Evolutionary conservation across 176 grass and related monocot genomes (phyloP).

Genomic region (Themeda triandra): DNA sequence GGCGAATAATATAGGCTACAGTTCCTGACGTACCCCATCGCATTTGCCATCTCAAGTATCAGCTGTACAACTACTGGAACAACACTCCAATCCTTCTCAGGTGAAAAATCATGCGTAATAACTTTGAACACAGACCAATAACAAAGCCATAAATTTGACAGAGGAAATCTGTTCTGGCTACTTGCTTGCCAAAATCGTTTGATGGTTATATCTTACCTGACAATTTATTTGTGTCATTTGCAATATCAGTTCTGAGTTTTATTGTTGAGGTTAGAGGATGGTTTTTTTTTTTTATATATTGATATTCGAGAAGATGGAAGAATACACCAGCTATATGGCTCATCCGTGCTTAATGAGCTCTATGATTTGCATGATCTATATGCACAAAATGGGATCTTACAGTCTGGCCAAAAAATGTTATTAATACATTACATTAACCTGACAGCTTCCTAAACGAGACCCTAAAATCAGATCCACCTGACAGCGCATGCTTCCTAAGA

Average conservation of each 20-base stretch:
- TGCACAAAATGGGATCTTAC: background rate
- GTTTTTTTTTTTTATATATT: too few relatives aligned
- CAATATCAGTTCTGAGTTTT: background rate
- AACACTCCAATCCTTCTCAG: background rate
- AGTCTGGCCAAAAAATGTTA: background rate
- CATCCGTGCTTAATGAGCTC: background rate
- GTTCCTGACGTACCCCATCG: background rate
- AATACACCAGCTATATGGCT: background rate
- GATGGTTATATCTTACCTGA: background rate
- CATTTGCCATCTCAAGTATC: background rate
- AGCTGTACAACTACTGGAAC: background rate
- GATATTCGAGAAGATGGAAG: too few relatives aligned
- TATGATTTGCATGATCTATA: background rate
- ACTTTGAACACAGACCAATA: slow-evolving; percentile 4
- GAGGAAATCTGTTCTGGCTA: background rate
- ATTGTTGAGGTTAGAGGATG: background rate
- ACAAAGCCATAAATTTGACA: background rate
- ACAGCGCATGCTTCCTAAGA: background rate
- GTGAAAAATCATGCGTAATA: background rate
- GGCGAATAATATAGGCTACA: background rate
- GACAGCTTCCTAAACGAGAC: background rate
- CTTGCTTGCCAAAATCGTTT: background rate
- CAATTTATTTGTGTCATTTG: background rate
- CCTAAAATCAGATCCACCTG: background rate
- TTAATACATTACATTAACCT: background rate